phyloP scores from a whole-genome alignment of 140 eudicot genomes.

The Flaveria floridana region DNA sequence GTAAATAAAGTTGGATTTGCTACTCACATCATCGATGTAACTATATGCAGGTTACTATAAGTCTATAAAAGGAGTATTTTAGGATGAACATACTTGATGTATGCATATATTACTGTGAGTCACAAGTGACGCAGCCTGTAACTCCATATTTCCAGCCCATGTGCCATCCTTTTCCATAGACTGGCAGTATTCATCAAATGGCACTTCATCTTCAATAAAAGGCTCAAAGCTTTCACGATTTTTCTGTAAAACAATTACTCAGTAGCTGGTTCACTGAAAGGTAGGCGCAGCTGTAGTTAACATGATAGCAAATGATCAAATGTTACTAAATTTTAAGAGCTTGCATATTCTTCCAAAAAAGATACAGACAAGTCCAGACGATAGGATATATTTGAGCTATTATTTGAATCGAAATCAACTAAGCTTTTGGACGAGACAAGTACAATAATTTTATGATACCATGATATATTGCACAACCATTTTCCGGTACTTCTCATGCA shows the following conservation, averaged over 20 bases:
- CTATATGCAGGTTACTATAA: not conserved
- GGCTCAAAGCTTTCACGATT: slow-evolving; percentile 92
- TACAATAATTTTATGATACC: slow-evolving; percentile 37
- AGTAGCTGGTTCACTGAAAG: slow-evolving; percentile 22
- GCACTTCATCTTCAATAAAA: slow-evolving; percentile 89
- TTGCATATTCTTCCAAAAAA: not conserved
- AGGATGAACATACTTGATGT: slow-evolving; percentile 55
- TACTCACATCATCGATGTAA: not conserved
- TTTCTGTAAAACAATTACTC: slow-evolving; percentile 44
- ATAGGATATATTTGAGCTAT: not conserved
- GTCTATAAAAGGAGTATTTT: slow-evolving; percentile 3
- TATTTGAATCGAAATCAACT: not conserved
- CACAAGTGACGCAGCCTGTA: slow-evolving; percentile 96
- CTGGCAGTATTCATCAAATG: slow-evolving; percentile 81
- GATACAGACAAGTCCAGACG: not conserved
- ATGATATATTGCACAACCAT: slow-evolving; percentile 75
- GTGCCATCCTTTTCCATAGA: slow-evolving; percentile 93
- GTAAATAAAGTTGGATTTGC: slow-evolving; percentile 11
- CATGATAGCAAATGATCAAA: not conserved
- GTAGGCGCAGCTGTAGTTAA: slow-evolving; percentile 9
- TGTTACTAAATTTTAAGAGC: not conserved
- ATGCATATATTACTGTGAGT: slow-evolving; percentile 86
- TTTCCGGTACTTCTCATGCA: slow-evolving; percentile 68
- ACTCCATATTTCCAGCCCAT: slow-evolving; percentile 94
- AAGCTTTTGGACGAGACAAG: not conserved